Evolutionary conservation across 768 basidiomycete species (phyloP), one percentile per base, ranked within the genome.

Genomic region (Rhizopogon roseolus): DNA sequence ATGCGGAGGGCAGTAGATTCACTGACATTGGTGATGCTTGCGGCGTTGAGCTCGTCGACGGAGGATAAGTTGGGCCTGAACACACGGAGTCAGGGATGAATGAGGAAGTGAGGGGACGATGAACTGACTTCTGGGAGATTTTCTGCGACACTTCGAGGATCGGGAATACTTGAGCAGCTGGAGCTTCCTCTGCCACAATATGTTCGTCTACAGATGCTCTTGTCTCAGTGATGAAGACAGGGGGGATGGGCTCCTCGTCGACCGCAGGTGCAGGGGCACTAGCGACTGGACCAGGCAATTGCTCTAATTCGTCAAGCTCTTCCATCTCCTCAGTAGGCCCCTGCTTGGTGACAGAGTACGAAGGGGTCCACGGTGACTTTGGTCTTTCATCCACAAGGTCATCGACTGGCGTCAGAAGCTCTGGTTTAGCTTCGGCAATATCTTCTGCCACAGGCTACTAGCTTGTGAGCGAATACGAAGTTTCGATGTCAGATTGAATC

Each of bases 311-410:
- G 28, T 50, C 55, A 22, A 57, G 49, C 34, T 59, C 57, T 28
- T 28, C 39, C 17, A 32, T 28, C 29, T 61, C 45, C 34, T 54
- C 43, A 49, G 40, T 44, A 4, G 54, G 42, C 11, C 72, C 72
- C 58, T 72, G 71, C 25, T 53, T 61, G 41, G 63, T 65, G 29
- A 72, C 71, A 36, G 71, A 71, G 54, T 72, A 71, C 8, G 69
- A 71, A 17, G 71, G 61, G 3, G 65, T 65, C 71, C 68, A 70
- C n/a, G 66, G 65, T 1, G 71, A 71, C 50, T 62, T 62, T n/a
- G 65, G 65, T 41, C 64, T 61, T 29, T 69, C 64, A 10, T 44
- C 45, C 17, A 51, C 22, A 14, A 45, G 40, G 14, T 32, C 53
- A 29, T 51, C 54, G 17, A 28, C 34, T 14, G 40, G 41, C 14